A percentile compares a stretch with the other conserved stretches of the same genome.
Conservation (phyloP, 2,329 filamentous ascomycete genomes). For the Pseudohalonectria lignicola region DNA sequence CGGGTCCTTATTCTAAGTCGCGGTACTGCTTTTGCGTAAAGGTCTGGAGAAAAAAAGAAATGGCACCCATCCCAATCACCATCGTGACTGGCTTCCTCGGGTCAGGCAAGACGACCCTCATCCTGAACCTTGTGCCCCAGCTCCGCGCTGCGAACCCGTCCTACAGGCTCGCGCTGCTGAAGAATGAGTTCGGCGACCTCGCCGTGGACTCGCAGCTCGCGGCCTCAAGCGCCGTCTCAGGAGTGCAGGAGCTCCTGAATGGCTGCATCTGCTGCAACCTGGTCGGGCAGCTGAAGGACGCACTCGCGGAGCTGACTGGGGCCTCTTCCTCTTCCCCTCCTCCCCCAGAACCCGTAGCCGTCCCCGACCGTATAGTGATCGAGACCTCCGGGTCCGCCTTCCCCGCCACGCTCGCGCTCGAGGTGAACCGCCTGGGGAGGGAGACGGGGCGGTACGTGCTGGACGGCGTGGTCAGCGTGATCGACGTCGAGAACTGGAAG, state of each 20-base stretch:
- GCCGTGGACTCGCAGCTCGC: slow-evolving; percentile 91
- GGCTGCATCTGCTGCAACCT: slow-evolving; percentile 99
- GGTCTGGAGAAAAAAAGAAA: slow-evolving; percentile 14
- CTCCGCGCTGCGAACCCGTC: slow-evolving; percentile 57
- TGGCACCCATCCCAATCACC: slow-evolving; percentile 75
- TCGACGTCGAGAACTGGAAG: slow-evolving; percentile 91
- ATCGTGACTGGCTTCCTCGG: slow-evolving; percentile 95
- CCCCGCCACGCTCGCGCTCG: slow-evolving; percentile 81
- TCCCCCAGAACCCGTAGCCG: slow-evolving; percentile 20
- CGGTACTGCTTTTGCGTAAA: not conserved
- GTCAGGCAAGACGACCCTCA: slow-evolving; percentile 90
- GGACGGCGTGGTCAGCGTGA: slow-evolving; percentile 80
- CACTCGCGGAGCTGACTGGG: slow-evolving; percentile 60
- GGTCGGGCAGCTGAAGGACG: slow-evolving; percentile 77
- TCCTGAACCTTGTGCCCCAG: slow-evolving; percentile 88
- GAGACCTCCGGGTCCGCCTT: slow-evolving; percentile 87
- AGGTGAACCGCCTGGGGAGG: slow-evolving; percentile 70
- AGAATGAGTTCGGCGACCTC: slow-evolving; percentile 96
- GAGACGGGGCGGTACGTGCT: slow-evolving; percentile 61
- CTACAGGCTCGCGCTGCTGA: slow-evolving; percentile 88
- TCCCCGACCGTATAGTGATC: slow-evolving; percentile 79
- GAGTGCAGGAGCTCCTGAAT: slow-evolving; percentile 86
- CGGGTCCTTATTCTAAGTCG: too few species aligned
- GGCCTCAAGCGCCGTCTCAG: slow-evolving; percentile 68
- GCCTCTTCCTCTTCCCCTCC: slow-evolving; percentile 6